Conservation (phyloP, 2,329 filamentous ascomycete species). For the Fusarium torulosum region DNA sequence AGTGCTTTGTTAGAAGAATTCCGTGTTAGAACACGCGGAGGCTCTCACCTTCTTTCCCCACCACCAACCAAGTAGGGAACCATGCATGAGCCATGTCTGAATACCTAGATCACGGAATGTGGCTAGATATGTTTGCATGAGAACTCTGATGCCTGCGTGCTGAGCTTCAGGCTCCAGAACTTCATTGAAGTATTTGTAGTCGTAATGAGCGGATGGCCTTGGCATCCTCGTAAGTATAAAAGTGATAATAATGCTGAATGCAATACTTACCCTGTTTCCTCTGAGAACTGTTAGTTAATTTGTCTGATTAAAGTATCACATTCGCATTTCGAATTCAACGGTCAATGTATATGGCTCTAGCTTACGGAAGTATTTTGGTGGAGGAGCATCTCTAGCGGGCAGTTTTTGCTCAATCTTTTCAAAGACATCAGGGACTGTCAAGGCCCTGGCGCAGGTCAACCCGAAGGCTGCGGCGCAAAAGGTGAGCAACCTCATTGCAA, state of each 20-base stretch:
- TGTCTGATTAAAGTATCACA: no score
- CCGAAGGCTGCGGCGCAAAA: slow-evolving; percentile 12
- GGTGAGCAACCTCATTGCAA: slow-evolving; percentile 17
- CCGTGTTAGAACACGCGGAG: not conserved
- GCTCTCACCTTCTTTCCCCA: slow-evolving; percentile 71
- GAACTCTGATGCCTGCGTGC: slow-evolving; percentile 70
- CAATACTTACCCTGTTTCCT: slow-evolving; percentile 41
- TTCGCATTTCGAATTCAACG: not conserved
- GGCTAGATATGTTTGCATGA: slow-evolving; percentile 78
- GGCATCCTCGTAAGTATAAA: slow-evolving; percentile 25
- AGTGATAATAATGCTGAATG: not conserved
- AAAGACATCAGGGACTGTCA: slow-evolving; percentile 17
- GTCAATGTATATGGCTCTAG: not conserved
- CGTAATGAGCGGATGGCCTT: slow-evolving; percentile 52
- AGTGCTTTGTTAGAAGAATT: slow-evolving; percentile 15
- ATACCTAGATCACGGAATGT: slow-evolving; percentile 74
- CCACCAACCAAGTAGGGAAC: slow-evolving; percentile 89
- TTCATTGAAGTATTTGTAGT: slow-evolving; percentile 55
- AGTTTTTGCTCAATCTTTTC: slow-evolving; percentile 23
- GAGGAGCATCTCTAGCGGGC: slow-evolving; percentile 4
- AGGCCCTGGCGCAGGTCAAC: slow-evolving; percentile 20
- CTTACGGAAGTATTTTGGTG: slow-evolving; percentile 40
- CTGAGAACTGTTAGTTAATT: slow-evolving; percentile 19
- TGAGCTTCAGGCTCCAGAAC: slow-evolving; percentile 67
- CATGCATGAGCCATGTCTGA: slow-evolving; percentile 87